A percentile compares a stretch with the other conserved stretches of the same genome.
These are phyloP conservation scores for Boletus reticulatus DNA, from an alignment of 768 basidiomycete species.

Conservation along the genomic window DNA sequence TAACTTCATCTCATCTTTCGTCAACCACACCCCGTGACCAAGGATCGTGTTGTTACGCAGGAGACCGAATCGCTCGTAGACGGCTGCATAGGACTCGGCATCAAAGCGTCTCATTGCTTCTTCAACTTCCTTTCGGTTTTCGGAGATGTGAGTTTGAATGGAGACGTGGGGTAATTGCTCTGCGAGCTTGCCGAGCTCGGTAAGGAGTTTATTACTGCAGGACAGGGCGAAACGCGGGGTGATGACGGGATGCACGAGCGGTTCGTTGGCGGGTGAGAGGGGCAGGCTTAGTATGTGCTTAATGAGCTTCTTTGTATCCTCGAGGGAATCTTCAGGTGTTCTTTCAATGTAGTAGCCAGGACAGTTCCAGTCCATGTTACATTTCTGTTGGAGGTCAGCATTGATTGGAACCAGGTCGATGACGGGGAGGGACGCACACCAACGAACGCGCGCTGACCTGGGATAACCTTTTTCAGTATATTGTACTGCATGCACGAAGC, in stretches of 20 bases:
- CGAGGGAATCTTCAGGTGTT: conserved; percentile 50
- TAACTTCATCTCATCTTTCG: conserved; percentile 64
- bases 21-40: conserved; percentile 82
- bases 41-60: conserved; percentile 77
- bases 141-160: conserved; percentile 91
- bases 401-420: not conserved
- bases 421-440: conserved; percentile 49
- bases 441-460: conserved; percentile 82
- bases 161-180: conserved; percentile 52
- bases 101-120: conserved; percentile 68
- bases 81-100: conserved; percentile 62
- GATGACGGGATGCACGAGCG: conserved; percentile 82
- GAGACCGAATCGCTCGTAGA: conserved; percentile 76
- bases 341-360: conserved; percentile 65
- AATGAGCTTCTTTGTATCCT: conserved; percentile 62
- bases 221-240: conserved; percentile 94
- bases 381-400: conserved; percentile 25
- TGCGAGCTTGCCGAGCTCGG: conserved; percentile 56
- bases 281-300: conserved; percentile 59
- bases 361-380: conserved; percentile 53
- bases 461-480: conserved; percentile 1
- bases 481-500: not conserved
- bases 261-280: conserved; percentile 31
- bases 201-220: conserved; percentile 67
- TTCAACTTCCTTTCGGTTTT: conserved; percentile 70